These are phyloP conservation scores for Solanum phureja DNA, from an alignment of 257 asterid species.

Conservation along the genomic window DNA sequence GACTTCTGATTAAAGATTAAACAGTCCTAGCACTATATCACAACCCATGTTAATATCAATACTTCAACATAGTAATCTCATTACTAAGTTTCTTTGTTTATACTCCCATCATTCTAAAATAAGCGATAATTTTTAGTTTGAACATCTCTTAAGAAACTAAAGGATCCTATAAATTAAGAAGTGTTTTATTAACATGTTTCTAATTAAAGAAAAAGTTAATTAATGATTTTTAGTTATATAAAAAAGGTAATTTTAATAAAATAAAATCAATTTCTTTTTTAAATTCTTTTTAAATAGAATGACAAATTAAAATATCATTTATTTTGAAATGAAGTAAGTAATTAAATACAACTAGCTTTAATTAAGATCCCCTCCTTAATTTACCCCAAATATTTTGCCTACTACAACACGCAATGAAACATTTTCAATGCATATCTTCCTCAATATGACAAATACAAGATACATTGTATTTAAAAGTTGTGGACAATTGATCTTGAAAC, in stretches of 20 bases:
- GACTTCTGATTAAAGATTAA: accelerated
- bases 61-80: background rate
- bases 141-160: background rate
- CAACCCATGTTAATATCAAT: background rate
- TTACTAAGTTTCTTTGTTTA: background rate
- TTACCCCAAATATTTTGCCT: background rate
- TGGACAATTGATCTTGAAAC: background rate
- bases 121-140: background rate
- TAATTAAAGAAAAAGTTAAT: too few species aligned
- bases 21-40: too few species aligned
- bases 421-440: background rate
- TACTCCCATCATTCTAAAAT: background rate
- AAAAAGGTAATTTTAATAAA: background rate
- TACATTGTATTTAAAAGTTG: background rate
- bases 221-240: too few species aligned
- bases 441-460: background rate
- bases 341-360: background rate
- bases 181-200: background rate
- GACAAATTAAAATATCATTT: too few species aligned
- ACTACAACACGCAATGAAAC: background rate
- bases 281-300: background rate
- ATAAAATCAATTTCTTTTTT: background rate
- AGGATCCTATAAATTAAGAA: too few species aligned
- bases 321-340: background rate
- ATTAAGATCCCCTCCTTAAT: background rate